Evolutionary conservation across 345 rosid species (phyloP).

Genomic region (Gynandropsis gynandra): DNA sequence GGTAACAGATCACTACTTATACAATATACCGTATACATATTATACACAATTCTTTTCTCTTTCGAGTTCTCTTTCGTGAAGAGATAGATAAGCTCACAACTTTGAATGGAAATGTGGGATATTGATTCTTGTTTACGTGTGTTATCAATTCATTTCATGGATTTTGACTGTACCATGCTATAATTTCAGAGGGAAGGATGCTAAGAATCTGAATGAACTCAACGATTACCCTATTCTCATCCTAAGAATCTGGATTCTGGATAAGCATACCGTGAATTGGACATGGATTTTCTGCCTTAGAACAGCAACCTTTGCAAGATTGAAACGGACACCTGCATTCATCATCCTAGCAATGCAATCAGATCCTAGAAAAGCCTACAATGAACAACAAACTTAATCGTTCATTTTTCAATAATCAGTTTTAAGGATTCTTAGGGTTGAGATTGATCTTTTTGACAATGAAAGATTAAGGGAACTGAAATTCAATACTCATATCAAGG

Average conservation of each 20-base stretch:
- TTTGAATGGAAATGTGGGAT: too few relatives aligned
- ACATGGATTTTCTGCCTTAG: constrained; percentile 91
- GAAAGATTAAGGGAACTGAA: not conserved
- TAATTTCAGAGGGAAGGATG: constrained; percentile 2
- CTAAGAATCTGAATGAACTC: not conserved
- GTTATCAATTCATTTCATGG: not conserved
- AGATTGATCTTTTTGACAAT: not conserved
- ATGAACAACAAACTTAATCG: too few relatives aligned
- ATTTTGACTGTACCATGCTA: not conserved
- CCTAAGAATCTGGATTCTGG: not conserved
- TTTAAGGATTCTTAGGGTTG: too few relatives aligned
- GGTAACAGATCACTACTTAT: not conserved
- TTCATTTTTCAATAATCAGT: too few relatives aligned
- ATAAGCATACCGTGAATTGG: constrained; percentile 71
- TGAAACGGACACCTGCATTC: constrained; percentile 85
- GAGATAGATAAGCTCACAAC: too few relatives aligned
- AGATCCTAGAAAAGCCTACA: too few relatives aligned
- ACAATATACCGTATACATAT: not conserved
- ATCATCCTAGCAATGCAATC: constrained; percentile 19
- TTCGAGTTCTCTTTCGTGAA: not conserved
- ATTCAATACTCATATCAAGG: constrained; percentile 4
- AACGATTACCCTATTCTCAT: not conserved
- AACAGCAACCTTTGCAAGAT: constrained; percentile 93
- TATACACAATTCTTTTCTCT: not conserved
- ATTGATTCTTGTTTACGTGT: not conserved